Evolutionary conservation across 2,329 filamentous ascomycete genomes (phyloP).

Genomic region (Botrytis fragariae): DNA sequence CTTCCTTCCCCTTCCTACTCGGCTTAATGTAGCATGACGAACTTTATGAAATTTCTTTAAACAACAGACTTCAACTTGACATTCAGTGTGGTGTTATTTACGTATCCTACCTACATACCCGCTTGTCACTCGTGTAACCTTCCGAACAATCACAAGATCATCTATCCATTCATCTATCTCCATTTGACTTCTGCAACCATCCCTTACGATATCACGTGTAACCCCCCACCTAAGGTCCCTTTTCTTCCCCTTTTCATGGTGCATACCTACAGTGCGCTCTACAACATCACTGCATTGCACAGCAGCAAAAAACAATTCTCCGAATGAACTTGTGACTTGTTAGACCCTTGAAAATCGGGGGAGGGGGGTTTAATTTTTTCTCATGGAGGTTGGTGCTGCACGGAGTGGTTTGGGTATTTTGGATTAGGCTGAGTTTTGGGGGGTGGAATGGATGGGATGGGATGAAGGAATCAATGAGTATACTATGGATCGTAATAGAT

Average conservation of each 20-base stretch:
- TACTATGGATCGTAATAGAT: neutral
- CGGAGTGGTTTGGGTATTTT: neutral
- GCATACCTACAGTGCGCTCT: neutral
- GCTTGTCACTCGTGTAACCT: neutral
- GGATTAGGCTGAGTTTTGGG: neutral
- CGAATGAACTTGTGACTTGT: neutral
- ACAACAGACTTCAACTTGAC: neutral
- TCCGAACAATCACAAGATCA: neutral
- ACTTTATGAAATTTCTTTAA: constrained; percentile 5
- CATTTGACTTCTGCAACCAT: neutral
- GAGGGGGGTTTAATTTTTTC: neutral
- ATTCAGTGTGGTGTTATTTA: neutral
- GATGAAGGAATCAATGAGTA: neutral
- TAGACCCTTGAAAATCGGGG: neutral
- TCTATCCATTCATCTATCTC: neutral
- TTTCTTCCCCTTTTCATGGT: neutral
- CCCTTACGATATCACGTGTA: constrained; percentile 7
- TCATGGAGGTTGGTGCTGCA: neutral
- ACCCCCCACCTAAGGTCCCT: neutral
- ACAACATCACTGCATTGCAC: neutral
- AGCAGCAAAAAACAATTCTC: neutral
- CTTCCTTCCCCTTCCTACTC: neutral
- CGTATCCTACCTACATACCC: neutral
- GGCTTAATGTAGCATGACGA: constrained; percentile 12
- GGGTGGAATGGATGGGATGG: neutral